Evolutionary conservation across 345 rosid genomes (phyloP), one percentile per base, ranked within the genome.

Genomic region (Lumnitzera littorea): DNA sequence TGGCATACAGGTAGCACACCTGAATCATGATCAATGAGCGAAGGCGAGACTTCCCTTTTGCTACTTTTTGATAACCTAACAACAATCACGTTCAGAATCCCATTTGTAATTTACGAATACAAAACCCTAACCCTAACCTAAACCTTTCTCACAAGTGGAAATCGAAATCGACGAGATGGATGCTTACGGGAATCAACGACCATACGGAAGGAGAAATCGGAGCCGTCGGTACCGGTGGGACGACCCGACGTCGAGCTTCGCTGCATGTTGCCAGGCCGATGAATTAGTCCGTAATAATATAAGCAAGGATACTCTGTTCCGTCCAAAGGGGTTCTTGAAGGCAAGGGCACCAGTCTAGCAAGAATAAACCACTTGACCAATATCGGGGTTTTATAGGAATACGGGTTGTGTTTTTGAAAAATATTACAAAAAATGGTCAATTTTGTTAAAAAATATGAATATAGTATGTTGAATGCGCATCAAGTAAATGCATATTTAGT

Each of bases 131-230:
- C 43, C 36, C 43, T 36, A 36, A 36, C 43, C 43, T 36, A 36
- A 36, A 7, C 13, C 52, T 50, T 50, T 50, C 16, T 8, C 20
- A 14, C 16, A 3, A 12, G 52, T 4, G 29, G 56, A 53, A 53
- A 20, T 2, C 13, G 24, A n/a, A 51, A 23, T 24, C 11, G 0
- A 9, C 36, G 20, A 53, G 29, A 20, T 13, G 27, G 24, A 54
- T 60, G 68, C 90, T 63, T 72, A 88, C 98, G 85, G 66, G 91
- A 82, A 74, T 88, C 96, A 46, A 91, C 90, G 57, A 86, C 95
- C 98, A 88, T 88, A 10, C 96, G 86, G 70, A 72, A 86, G 0
- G 88, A 84, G 84, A 81, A 88, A 80, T 91, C 95, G 0, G 87
- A 91, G 61, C 95, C 98, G 54, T 91, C 96, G 11, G 96, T 91